A percentile compares a stretch with the other conserved stretches of the same genome.
phyloP scores from a whole-genome alignment of 345 rosid species.

The Psidium friedrichsthalianum region DNA sequence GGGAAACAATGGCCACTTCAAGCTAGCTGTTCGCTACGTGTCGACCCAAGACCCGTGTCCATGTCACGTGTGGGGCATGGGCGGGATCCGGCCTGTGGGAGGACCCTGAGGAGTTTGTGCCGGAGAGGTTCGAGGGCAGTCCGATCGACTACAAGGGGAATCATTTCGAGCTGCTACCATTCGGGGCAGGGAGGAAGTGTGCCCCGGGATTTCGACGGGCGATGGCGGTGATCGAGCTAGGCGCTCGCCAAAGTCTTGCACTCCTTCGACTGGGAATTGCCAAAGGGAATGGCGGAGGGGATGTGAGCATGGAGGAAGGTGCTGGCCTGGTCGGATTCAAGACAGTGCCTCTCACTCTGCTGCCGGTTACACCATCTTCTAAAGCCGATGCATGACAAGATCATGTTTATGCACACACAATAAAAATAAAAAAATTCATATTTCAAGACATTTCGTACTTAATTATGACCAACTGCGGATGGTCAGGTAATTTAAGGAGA shows the following conservation, averaged over 20 bases:
- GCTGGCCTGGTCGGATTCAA: constrained; percentile 17
- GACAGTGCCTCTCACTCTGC: constrained; percentile 14
- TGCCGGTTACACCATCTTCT: constrained; percentile 2
- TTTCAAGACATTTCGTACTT: not conserved
- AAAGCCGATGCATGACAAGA: not conserved
- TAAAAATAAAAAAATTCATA: no score
- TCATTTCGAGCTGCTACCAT: constrained; percentile 26
- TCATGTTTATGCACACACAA: no score
- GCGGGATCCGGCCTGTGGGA: constrained; percentile 18
- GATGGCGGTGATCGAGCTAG: constrained; percentile 12
- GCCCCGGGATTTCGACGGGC: constrained; percentile 30
- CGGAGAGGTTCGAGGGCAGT: constrained; percentile 25
- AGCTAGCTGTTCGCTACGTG: constrained; percentile 20
- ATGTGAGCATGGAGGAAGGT: constrained; percentile 27
- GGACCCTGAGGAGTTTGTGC: constrained; percentile 29
- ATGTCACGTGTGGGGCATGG: constrained; percentile 29
- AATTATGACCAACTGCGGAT: not conserved
- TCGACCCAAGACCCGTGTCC: constrained; percentile 25
- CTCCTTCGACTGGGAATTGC: constrained; percentile 33
- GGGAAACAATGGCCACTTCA: constrained; percentile 28
- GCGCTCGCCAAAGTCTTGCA: constrained; percentile 27
- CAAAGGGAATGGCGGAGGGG: constrained; percentile 13
- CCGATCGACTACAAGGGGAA: constrained; percentile 26
- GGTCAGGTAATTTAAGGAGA: not conserved
- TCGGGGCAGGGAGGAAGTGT: constrained; percentile 24